These are phyloP conservation scores for Colletotrichum abscissum DNA, from an alignment of 2,329 filamentous ascomycete species.

Conservation along the genomic window DNA sequence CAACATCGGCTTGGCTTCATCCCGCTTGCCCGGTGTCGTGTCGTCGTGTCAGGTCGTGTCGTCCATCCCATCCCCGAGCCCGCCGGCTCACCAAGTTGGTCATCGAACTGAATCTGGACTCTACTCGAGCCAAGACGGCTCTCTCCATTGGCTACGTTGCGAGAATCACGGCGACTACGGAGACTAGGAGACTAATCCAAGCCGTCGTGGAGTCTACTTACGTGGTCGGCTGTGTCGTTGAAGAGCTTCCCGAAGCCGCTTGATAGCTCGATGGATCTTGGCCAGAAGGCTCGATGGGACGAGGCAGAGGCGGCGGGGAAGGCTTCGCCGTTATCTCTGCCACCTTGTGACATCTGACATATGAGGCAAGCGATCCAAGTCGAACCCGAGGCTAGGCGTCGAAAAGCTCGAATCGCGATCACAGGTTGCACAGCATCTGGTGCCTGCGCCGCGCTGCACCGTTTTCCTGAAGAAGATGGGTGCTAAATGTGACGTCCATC, in stretches of 20 bases:
- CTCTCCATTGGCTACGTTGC: constrained; percentile 5
- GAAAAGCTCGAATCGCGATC: not conserved
- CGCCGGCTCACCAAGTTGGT: not conserved
- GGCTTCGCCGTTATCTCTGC: constrained; percentile 4
- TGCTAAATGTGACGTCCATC: constrained; percentile 8
- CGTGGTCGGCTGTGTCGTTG: not conserved
- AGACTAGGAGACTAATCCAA: constrained; percentile 20
- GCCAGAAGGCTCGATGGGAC: not conserved
- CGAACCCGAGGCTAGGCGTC: not conserved
- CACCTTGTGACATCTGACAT: not conserved
- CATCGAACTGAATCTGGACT: not conserved
- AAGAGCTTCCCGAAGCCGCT: not conserved
- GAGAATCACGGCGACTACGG: not conserved
- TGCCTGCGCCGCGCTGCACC: not conserved
- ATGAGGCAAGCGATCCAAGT: not conserved
- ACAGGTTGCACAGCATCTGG: not conserved
- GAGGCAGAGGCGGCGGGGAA: not conserved
- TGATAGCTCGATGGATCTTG: constrained; percentile 4
- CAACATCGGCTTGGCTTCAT: not conserved
- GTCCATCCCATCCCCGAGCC: not conserved
- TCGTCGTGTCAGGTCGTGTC: too few relatives aligned
- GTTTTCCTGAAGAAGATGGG: constrained; percentile 6
- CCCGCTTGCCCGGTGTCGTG: not conserved
- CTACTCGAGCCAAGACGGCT: not conserved
- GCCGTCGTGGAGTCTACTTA: constrained; percentile 1